These are phyloP conservation scores for Zelonia costaricensis DNA, from an alignment of 208 protist genomes.

Conservation along the genomic window DNA sequence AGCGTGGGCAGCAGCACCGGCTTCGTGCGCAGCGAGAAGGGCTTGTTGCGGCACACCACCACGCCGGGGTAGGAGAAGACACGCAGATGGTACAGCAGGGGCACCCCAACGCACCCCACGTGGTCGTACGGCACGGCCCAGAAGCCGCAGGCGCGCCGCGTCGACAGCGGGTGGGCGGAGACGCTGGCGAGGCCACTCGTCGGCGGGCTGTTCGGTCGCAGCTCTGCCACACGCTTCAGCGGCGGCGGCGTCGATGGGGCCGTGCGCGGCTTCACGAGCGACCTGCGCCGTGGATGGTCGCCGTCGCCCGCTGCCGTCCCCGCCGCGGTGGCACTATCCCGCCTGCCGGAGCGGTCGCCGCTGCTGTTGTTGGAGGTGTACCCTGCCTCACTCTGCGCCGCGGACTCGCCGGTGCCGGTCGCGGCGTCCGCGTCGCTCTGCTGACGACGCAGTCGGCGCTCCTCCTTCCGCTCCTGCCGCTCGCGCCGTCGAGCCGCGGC, in stretches of 20 bases:
- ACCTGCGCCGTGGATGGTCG: not conserved
- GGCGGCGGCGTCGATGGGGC: constrained; percentile 11
- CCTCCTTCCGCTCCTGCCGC: constrained; percentile 4
- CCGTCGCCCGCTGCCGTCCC: not conserved
- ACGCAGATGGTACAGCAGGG: constrained; percentile 47
- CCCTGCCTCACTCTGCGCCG: no score
- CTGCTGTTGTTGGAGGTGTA: not conserved
- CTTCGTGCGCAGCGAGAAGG: not conserved
- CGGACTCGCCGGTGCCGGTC: not conserved
- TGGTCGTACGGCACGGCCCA: constrained; percentile 37
- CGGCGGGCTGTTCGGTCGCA: not conserved
- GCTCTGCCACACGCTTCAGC: constrained; percentile 22
- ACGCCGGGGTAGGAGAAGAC: constrained; percentile 47
- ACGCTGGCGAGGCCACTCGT: not conserved
- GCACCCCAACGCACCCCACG: constrained; percentile 32
- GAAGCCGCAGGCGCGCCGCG: constrained; percentile 9
- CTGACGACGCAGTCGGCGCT: no score
- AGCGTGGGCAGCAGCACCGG: not conserved
- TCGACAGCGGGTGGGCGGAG: not conserved
- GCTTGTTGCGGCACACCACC: constrained; percentile 43
- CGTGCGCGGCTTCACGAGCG: not conserved
- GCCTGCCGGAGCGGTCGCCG: not conserved
- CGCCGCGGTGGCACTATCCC: not conserved
- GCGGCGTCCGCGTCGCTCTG: not conserved
- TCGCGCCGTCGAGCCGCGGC: not conserved